Conservation (phyloP, 2,329 filamentous ascomycete species). For the Talaromyces verruculosus region DNA sequence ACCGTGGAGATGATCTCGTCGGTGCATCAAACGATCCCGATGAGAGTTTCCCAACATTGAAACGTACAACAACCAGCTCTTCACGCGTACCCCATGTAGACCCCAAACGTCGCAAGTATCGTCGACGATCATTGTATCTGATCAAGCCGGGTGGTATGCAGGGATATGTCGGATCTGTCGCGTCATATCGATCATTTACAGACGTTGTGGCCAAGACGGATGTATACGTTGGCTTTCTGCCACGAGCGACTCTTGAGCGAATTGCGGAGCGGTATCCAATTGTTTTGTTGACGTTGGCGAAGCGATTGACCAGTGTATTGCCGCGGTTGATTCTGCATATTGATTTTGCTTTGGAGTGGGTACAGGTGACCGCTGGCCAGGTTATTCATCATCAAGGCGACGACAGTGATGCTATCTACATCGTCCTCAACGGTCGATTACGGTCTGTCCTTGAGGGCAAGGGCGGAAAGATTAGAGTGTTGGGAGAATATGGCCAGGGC, state of each 20-base stretch:
- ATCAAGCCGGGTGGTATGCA: constrained; percentile 94
- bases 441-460: constrained; percentile 79
- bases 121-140: constrained; percentile 74
- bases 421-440: constrained; percentile 90
- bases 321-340: constrained; percentile 92
- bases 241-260: constrained; percentile 78
- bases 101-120: constrained; percentile 40
- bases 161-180: constrained; percentile 91
- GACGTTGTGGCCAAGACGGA: constrained; percentile 97
- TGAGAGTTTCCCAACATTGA: constrained; percentile 48
- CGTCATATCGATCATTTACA: constrained; percentile 92
- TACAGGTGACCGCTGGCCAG: constrained; percentile 92
- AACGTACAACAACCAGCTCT: constrained; percentile 45
- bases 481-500: constrained; percentile 92
- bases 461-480: constrained; percentile 77
- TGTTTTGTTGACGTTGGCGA: constrained; percentile 91
- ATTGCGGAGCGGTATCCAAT: constrained; percentile 93
- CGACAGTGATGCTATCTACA: constrained; percentile 97
- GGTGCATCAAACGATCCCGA: constrained; percentile 34
- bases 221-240: constrained; percentile 94
- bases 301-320: constrained; percentile 83
- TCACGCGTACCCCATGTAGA: constrained; percentile 40
- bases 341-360: constrained; percentile 97
- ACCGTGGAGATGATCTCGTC: constrained; percentile 51
- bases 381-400: constrained; percentile 92